Base-by-base conservation (phyloP, 2,329 filamentous ascomycete genomes). In the Epichloe baconii region DNA sequence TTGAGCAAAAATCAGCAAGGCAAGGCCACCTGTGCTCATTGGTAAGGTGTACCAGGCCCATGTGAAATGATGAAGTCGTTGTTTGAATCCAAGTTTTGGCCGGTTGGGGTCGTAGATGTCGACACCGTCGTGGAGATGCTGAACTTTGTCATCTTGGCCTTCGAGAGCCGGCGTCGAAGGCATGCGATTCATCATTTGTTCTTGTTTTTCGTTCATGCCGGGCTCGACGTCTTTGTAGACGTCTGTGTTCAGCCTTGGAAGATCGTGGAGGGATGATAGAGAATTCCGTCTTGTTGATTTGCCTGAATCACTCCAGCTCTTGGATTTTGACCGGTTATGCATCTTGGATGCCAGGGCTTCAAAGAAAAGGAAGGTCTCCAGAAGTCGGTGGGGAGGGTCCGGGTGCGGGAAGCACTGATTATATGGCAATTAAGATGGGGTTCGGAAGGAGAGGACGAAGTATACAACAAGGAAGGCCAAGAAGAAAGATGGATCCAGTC, bases 31-130 rank as follows among this genome's bases (percentile, higher is more conserved):
- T 0, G 83, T 86, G 46, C 81, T 85, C 85, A 88, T 88, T 2
- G 83, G 82, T 35, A 80, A 70, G 1, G 83, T 85, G 65, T 83
- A 90, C 83, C 84, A 88, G 17, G 80, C 80, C 82, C 80, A 83
- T 1, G 79, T 83, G 61, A 83, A 82, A 65, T 83, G 79, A 44
- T 72, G 66, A 26, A 80, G 64, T 4, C 77, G 67, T 50, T 73
- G 59, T 49, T 68, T 68, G 19, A 77, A 52, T 3, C 64, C 59
- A 2, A 76, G 57, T 48, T 65, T 69, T 4, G 54, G 55, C 12
- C 57, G 55, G 3, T 56, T 53, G 3, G 59, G 54, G 11, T 53
- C 60, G 57, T 53, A 57, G 26, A 56, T 52, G 48, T 59, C 59
- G 34, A 59, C 45, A 26, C 21, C 38, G 46, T 35, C 34, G 44